Conservation (phyloP, 2,329 filamentous ascomycete species). For the Penicillium glabrum region DNA sequence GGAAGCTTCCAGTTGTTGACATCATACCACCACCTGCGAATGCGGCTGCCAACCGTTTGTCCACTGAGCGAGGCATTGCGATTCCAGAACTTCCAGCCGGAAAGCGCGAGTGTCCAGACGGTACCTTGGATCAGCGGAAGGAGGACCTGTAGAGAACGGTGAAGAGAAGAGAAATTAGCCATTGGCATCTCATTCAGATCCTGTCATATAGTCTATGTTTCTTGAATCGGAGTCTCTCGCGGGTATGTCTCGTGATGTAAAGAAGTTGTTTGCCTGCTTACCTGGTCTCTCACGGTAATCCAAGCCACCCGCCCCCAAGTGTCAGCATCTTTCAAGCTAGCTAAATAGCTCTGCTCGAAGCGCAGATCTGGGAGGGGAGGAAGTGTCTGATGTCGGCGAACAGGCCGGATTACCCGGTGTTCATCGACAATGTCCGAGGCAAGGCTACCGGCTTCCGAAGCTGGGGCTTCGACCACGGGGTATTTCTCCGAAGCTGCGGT, state of each 20-base stretch:
- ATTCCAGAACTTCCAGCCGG: conserved; percentile 92
- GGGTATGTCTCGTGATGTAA: neutral
- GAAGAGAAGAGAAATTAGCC: neutral
- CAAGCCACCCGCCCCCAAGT: conserved; percentile 75
- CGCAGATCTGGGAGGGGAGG: conserved; percentile 78
- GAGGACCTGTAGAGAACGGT: conserved; percentile 58
- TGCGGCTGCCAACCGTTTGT: conserved; percentile 69
- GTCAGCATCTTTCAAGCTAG: conserved; percentile 78
- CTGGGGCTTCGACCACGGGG: conserved; percentile 57
- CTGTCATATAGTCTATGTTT: neutral
- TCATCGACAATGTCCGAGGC: conserved; percentile 49
- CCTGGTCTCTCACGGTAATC: conserved; percentile 88
- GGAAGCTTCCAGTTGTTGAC: conserved; percentile 88
- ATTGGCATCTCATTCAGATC: neutral
- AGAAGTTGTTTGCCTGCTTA: conserved; percentile 38
- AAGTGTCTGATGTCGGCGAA: conserved; percentile 51
- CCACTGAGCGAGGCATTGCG: conserved; percentile 74
- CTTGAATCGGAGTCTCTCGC: neutral
- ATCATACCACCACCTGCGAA: conserved; percentile 91
- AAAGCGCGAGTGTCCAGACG: conserved; percentile 80
- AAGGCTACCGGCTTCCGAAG: conserved; percentile 44
- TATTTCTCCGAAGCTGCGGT: conserved; percentile 69
- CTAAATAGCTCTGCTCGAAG: conserved; percentile 97
- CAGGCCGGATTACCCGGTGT: conserved; percentile 34
- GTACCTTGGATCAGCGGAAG: conserved; percentile 86